Evolutionary conservation across 1,139 yeast genomes (phyloP), one percentile per base, ranked within the genome.

Genomic region (Pichia inconspicua): DNA sequence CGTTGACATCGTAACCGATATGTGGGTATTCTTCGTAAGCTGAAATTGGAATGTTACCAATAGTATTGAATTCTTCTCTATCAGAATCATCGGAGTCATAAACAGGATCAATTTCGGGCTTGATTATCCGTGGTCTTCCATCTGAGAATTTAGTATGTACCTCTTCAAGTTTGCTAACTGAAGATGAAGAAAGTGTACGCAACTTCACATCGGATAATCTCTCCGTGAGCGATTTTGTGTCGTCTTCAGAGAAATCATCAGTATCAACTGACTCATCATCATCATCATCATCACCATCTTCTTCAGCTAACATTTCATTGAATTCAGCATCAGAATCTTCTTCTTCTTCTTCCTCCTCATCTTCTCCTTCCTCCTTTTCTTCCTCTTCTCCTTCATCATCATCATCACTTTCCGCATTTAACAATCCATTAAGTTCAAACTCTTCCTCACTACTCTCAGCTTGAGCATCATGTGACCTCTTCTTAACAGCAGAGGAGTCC

Each of bases 21-120:
- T 94, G 98, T 1, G 98, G 98, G 83, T 85, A 85, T 65, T 89
- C 95, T 48, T 92, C 99, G 64, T 92, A 92, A 1, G 96, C 97
- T 25, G 92, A 78, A 35, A 92, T 63, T 45, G 98, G 97, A 50
- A 92, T 77, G 63, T 92, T 86, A 42, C 98, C 98, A 57, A 92
- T 86, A 7, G 97, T 88, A 67, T 92, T 92, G 58, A 72, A 71
- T 48, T 85, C 82, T 60, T 89, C 97, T 27, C 73, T 77, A 61
- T 90, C 97, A 60, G 90, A 82, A 61, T 92, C 97, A 67, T 92
- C 98, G 56, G 89, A 80, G 62, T 90, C 97, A 65, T 92, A 92
- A 19, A 80, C 82, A 4, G 98, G 97, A 34, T 87, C 84, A 56
- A 92, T 90, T 64, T 88, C 97, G 3, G 97, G 96, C 59, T 78